phyloP scores from a whole-genome alignment of 768 basidiomycete species.

The Hebeloma cylindrosporum region DNA sequence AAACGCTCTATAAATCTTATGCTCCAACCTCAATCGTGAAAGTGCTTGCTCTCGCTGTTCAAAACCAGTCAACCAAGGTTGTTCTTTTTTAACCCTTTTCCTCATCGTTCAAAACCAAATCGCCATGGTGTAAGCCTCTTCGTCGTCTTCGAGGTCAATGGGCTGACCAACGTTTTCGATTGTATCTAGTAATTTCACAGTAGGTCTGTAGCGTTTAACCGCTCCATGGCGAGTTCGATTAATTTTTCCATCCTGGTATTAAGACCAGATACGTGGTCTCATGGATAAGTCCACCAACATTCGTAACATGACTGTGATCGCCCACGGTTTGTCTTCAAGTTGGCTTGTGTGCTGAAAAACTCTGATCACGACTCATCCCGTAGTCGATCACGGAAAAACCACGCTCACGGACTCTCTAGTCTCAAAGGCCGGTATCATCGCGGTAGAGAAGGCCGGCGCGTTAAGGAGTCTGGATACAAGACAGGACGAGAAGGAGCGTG shows the following conservation, averaged over 20 bases:
- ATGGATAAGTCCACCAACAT: slow-evolving; percentile 93
- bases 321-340: slow-evolving; percentile 64
- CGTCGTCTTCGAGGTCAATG: slow-evolving; percentile 8
- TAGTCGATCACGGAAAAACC: slow-evolving; percentile 99
- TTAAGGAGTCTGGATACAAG: slow-evolving; percentile 97
- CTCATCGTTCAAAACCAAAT: slow-evolving; percentile 43
- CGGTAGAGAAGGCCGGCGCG: slow-evolving; percentile 90
- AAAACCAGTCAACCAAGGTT: slow-evolving; percentile 34
- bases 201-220: slow-evolving; percentile 53
- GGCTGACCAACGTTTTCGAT: slow-evolving; percentile 34
- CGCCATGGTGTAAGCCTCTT: slow-evolving; percentile 77
- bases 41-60: slow-evolving; percentile 31
- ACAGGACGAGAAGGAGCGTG: slow-evolving; percentile 98
- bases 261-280: slow-evolving; percentile 84
- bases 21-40: slow-evolving; percentile 39
- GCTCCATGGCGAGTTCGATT: slow-evolving; percentile 6
- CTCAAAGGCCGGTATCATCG: slow-evolving; percentile 99
- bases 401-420: slow-evolving; percentile 98
- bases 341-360: slow-evolving; percentile 8
- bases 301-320: slow-evolving; percentile 94
- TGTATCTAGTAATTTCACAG: slow-evolving; percentile 77
- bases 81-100: slow-evolving; percentile 22
- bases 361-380: slow-evolving; percentile 2
- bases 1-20: too few relatives aligned
- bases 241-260: slow-evolving; percentile 12